phyloP scores from a whole-genome alignment of 1,139 yeast species.

The Eremothecium cymbalariae region DNA sequence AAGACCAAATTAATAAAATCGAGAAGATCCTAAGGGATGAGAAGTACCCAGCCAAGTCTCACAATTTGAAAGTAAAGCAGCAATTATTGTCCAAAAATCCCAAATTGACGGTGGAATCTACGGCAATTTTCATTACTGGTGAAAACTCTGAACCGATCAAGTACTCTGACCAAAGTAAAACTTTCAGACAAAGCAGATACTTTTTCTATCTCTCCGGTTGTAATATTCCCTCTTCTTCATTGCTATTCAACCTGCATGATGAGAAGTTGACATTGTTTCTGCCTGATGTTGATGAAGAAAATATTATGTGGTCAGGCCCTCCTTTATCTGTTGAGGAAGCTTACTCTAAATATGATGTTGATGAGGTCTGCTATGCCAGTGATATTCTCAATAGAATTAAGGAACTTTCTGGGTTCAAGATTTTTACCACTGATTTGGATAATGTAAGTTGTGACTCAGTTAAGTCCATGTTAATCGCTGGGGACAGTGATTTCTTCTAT shows the following conservation, averaged over 20 bases:
- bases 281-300: conserved; percentile 79
- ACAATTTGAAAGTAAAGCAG: conserved; percentile 45
- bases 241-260: conserved; percentile 46
- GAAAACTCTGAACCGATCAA: conserved; percentile 54
- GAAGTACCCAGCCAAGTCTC: conserved; percentile 68
- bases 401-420: conserved; percentile 20
- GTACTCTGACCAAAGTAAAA: conserved; percentile 72
- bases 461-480: conserved; percentile 34
- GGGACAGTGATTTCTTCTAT: conserved; percentile 46
- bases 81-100: conserved; percentile 35
- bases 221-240: conserved; percentile 67
- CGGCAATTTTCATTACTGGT: conserved; percentile 57
- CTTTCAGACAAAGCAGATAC: conserved; percentile 83
- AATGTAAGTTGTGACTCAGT: conserved; percentile 29
- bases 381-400: conserved; percentile 37
- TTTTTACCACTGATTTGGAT: conserved; percentile 37
- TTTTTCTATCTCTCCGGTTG: conserved; percentile 86
- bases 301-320: conserved; percentile 93
- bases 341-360: conserved; percentile 59
- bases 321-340: conserved; percentile 72
- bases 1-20: too few relatives aligned
- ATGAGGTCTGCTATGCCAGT: conserved; percentile 57
- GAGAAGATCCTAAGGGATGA: conserved; percentile 12
- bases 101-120: conserved; percentile 17
- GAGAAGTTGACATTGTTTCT: conserved; percentile 64